These are phyloP conservation scores for Lachnellula subtilissima DNA, from an alignment of 2,329 filamentous ascomycete genomes.

Conservation along the genomic window DNA sequence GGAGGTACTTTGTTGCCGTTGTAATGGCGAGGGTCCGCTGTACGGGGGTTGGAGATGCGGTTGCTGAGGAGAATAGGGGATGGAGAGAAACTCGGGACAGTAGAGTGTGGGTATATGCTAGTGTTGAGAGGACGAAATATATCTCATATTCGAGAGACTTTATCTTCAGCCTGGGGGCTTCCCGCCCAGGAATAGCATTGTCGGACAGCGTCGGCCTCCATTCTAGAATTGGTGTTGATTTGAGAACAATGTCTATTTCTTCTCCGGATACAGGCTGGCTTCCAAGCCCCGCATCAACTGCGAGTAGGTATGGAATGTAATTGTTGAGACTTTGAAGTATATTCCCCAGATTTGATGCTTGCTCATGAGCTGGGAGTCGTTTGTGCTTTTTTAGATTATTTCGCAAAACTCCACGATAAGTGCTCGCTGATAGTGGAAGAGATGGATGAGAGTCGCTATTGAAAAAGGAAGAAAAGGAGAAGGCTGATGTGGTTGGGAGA, in stretches of 20 bases:
- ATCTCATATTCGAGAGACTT: conserved; percentile 78
- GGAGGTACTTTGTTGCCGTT: conserved; percentile 69
- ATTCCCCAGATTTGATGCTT: conserved; percentile 63
- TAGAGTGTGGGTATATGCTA: conserved; percentile 70
- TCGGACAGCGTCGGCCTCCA: conserved; percentile 80
- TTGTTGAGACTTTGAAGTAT: conserved; percentile 65
- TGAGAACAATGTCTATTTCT: conserved; percentile 62
- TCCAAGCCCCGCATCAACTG: conserved; percentile 68
- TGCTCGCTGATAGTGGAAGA: conserved; percentile 75
- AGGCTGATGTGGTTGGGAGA: conserved; percentile 83
- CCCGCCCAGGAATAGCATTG: conserved; percentile 57
- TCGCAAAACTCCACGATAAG: conserved; percentile 75
- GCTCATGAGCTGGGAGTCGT: conserved; percentile 67
- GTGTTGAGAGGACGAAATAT: conserved; percentile 69
- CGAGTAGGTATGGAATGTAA: conserved; percentile 81
- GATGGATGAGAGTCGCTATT: conserved; percentile 82
- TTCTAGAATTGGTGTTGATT: conserved; percentile 59
- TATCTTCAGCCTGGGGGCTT: conserved; percentile 62
- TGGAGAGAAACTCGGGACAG: conserved; percentile 69
- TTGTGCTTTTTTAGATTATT: conserved; percentile 87
- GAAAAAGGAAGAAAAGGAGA: conserved; percentile 75
- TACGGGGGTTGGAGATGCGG: conserved; percentile 55
- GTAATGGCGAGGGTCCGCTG: conserved; percentile 67
- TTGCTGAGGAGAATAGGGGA: conserved; percentile 63
- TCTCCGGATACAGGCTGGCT: conserved; percentile 51